Percentiles rank a stretch among this genome's conserved stretches.
Conservation (phyloP, 140 eudicot species). For the Stevia rebaudiana region DNA sequence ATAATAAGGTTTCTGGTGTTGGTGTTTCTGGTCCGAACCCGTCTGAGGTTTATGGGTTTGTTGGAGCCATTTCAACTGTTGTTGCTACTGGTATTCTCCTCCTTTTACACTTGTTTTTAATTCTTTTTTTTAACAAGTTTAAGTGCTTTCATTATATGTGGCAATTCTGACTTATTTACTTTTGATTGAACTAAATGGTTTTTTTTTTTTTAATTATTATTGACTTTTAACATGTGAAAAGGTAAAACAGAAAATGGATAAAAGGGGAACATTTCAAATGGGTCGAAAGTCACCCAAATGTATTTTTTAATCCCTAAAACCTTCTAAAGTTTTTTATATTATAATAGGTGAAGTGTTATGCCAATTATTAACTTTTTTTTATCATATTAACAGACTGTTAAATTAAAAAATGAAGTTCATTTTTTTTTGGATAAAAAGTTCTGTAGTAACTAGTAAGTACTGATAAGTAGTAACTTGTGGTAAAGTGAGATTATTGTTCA, state of each 20-base stretch:
- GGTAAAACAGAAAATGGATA: background rate
- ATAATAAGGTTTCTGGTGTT: slow-evolving; percentile 30
- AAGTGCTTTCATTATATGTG: background rate
- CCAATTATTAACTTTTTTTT: background rate
- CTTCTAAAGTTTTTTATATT: background rate
- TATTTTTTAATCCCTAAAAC: background rate
- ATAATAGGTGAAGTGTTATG: background rate
- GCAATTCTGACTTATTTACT: background rate
- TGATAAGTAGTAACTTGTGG: background rate
- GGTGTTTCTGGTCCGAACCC: slow-evolving; percentile 36
- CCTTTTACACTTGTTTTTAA: background rate
- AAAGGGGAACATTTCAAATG: background rate
- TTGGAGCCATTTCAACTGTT: slow-evolving; percentile 80
- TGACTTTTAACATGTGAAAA: background rate
- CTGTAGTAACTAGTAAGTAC: no score
- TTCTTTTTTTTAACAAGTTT: background rate
- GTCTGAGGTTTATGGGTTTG: slow-evolving; percentile 65
- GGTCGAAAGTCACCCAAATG: background rate
- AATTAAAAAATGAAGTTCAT: no score
- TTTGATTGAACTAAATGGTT: background rate
- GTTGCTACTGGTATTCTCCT: slow-evolving; percentile 58
- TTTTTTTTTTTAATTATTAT: background rate
- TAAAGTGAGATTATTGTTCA: background rate
- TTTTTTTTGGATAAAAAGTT: background rate
- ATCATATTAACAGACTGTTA: background rate